A percentile compares a stretch with the other conserved stretches of the same genome.
phyloP scores from a whole-genome alignment of 1,139 yeast genomes.

The Scheffersomyces titani region DNA sequence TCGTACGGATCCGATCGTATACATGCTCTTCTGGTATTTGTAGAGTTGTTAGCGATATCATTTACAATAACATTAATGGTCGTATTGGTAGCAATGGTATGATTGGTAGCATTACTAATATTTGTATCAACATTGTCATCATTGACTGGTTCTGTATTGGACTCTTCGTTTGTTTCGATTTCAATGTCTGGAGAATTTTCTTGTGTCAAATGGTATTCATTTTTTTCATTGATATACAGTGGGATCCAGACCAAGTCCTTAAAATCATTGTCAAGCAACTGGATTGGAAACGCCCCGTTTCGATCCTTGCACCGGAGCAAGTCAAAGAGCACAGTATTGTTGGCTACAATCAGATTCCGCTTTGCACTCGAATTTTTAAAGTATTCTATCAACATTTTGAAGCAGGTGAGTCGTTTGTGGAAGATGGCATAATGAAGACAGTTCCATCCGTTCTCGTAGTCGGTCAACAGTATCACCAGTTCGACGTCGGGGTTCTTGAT shows the following conservation, averaged over 20 bases:
- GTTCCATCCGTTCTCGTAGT: conserved; percentile 83
- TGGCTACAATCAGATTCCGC: conserved; percentile 17
- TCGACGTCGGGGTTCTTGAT: conserved; percentile 47
- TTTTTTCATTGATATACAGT: conserved; percentile 38
- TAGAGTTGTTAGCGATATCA: background rate
- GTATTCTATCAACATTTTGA: conserved; percentile 48
- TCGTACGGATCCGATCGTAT: conserved; percentile 18
- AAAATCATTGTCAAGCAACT: conserved; percentile 49
- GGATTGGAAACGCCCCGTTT: conserved; percentile 64
- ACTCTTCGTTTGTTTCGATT: background rate
- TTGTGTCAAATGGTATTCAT: conserved; percentile 19
- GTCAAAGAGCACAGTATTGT: conserved; percentile 25
- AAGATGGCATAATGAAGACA: conserved; percentile 71
- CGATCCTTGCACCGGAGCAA: conserved; percentile 64
- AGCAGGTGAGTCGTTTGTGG: conserved; percentile 59
- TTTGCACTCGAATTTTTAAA: conserved; percentile 15
- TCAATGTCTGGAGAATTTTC: background rate
- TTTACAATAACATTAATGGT: background rate
- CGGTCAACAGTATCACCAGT: conserved; percentile 44
- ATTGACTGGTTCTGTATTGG: background rate
- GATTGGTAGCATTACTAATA: background rate
- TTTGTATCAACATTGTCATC: background rate
- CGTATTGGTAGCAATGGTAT: background rate
- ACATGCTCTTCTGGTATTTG: conserved; percentile 5
- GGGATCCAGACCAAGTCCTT: conserved; percentile 47